Evolutionary conservation across 148 eudicot genomes (phyloP).

Genomic region (Silene uniflora): DNA sequence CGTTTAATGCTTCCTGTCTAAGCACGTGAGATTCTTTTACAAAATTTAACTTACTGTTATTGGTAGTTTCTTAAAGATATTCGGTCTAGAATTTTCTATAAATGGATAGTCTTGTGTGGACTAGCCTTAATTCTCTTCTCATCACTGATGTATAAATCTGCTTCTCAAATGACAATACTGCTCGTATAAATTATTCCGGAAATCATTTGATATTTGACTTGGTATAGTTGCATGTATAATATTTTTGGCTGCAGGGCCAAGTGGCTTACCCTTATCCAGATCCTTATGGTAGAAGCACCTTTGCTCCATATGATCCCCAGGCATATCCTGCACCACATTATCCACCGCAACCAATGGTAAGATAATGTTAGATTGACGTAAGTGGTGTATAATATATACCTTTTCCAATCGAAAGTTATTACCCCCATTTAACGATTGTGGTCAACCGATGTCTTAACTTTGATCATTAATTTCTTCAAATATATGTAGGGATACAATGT

Average conservation of each 20-base stretch:
- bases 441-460: too few species aligned
- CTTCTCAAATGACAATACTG: not conserved
- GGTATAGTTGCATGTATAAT: not conserved
- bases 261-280: constrained; percentile 72
- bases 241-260: constrained; percentile 46
- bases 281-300: constrained; percentile 76
- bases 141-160: not conserved
- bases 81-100: not conserved
- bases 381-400: not conserved
- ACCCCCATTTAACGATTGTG: too few species aligned
- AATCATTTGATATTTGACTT: not conserved
- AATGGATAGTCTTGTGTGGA: not conserved
- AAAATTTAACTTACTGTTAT: too few species aligned
- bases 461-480: too few species aligned
- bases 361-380: not conserved
- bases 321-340: constrained; percentile 62
- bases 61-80: not conserved
- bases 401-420: too few species aligned
- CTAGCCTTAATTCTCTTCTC: not conserved
- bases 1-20: too few species aligned
- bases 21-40: too few species aligned
- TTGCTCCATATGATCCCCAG: constrained; percentile 64
- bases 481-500: too few species aligned
- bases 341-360: constrained; percentile 67
- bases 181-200: not conserved